These are phyloP conservation scores for Metarhizium rileyi DNA, from an alignment of 2,329 filamentous ascomycete genomes.

Conservation along the genomic window DNA sequence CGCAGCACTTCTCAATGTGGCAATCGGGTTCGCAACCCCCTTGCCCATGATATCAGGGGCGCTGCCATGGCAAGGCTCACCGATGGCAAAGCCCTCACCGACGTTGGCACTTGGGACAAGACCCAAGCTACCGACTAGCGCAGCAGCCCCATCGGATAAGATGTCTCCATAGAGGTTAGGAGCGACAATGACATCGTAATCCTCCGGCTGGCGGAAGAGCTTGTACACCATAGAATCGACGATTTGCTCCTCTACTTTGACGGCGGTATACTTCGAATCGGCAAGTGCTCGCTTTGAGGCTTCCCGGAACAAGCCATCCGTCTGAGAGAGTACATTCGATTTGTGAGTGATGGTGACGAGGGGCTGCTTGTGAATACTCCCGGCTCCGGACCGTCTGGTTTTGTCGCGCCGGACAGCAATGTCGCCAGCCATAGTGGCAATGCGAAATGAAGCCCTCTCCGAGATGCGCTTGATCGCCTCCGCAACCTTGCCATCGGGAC, in stretches of 20 bases:
- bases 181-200: slow-evolving; percentile 96
- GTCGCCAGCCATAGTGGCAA: slow-evolving; percentile 87
- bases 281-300: slow-evolving; percentile 66
- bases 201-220: slow-evolving; percentile 89
- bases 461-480: slow-evolving; percentile 98
- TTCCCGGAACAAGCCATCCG: slow-evolving; percentile 87
- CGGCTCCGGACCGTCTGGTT: slow-evolving; percentile 51
- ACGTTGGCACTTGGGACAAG: slow-evolving; percentile 94
- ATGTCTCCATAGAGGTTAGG: slow-evolving; percentile 98
- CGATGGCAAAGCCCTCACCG: slow-evolving; percentile 87
- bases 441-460: slow-evolving; percentile 72
- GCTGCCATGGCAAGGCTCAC: slow-evolving; percentile 94
- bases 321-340: slow-evolving; percentile 92
- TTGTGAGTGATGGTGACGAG: slow-evolving; percentile 97
- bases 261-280: slow-evolving; percentile 48
- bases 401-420: slow-evolving; percentile 82
- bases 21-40: slow-evolving; percentile 92
- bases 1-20: slow-evolving; percentile 80
- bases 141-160: slow-evolving; percentile 87
- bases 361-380: slow-evolving; percentile 55
- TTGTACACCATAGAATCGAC: slow-evolving; percentile 99
- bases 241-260: slow-evolving; percentile 89
- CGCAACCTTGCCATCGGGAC: slow-evolving; percentile 71
- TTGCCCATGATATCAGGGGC: slow-evolving; percentile 92
- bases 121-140: slow-evolving; percentile 82